These are phyloP conservation scores for Trifolium repens DNA, from an alignment of 306 rosid species.

Conservation along the genomic window DNA sequence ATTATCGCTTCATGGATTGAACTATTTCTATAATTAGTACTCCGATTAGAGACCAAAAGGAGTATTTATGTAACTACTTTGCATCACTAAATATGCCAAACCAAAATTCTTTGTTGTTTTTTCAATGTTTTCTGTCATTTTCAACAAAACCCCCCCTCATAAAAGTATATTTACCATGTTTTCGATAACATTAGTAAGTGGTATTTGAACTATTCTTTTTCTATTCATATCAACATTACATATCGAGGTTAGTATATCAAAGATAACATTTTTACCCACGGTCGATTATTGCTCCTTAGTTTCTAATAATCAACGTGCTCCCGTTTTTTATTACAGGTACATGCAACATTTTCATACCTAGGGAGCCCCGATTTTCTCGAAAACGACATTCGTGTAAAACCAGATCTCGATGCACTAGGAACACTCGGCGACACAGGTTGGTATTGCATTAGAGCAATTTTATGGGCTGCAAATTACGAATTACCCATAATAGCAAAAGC, in stretches of 20 bases:
- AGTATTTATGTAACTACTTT: too few relatives aligned
- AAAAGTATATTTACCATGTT: not conserved
- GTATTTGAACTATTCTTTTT: not conserved
- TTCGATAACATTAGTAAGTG: not conserved
- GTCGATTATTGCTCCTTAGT: too few relatives aligned
- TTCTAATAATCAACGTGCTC: not conserved
- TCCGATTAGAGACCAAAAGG: too few relatives aligned
- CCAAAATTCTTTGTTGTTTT: too few relatives aligned
- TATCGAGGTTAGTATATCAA: too few relatives aligned
- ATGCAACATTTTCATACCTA: not conserved
- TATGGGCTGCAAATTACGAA: conserved; percentile 44
- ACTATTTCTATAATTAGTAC: too few relatives aligned
- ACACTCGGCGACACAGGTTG: conserved; percentile 45
- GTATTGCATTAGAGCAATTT: conserved; percentile 48
- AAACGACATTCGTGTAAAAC: conserved; percentile 46
- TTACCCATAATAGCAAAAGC: conserved; percentile 42
- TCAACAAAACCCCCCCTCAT: not conserved
- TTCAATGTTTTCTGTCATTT: not conserved
- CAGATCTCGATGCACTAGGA: conserved; percentile 49
- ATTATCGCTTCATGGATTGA: too few relatives aligned
- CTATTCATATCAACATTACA: too few relatives aligned
- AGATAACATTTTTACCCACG: too few relatives aligned
- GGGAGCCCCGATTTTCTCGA: conserved; percentile 34
- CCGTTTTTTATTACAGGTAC: conserved; percentile 15
- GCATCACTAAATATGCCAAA: too few relatives aligned